These are phyloP conservation scores for Bretschneidera sinensis DNA, from an alignment of 345 rosid species.

Conservation along the genomic window DNA sequence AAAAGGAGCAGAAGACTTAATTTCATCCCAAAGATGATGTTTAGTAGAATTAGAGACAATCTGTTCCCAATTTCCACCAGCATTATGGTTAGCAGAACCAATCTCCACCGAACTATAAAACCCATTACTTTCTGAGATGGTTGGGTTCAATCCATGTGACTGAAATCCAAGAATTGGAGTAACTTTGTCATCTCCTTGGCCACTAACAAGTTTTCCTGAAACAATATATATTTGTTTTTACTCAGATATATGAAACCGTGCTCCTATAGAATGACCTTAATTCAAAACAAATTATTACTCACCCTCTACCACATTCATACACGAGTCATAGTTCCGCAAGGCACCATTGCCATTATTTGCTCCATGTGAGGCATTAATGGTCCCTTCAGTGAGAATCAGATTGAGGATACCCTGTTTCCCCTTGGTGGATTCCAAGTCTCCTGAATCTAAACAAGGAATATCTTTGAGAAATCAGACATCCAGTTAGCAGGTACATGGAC, in stretches of 20 bases:
- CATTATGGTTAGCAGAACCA: slow-evolving; percentile 10
- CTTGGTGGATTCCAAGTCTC: neutral
- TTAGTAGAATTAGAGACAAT: slow-evolving; percentile 17
- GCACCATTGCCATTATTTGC: neutral
- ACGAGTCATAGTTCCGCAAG: neutral
- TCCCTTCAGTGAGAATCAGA: neutral
- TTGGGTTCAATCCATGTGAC: slow-evolving; percentile 7
- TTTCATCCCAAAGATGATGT: slow-evolving; percentile 19
- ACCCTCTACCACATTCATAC: neutral
- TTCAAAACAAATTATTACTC: neutral
- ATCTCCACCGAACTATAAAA: neutral
- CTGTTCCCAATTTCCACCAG: slow-evolving; percentile 20
- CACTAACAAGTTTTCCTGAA: slow-evolving; percentile 19
- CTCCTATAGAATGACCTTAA: neutral
- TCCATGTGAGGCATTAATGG: neutral
- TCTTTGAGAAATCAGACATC: neutral
- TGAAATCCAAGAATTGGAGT: slow-evolving; percentile 18
- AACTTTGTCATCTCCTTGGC: slow-evolving; percentile 5
- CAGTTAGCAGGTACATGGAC: neutral
- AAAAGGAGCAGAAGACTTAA: slow-evolving; percentile 18
- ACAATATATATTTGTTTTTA: neutral
- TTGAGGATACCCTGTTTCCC: neutral
- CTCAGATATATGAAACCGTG: neutral
- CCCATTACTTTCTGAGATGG: slow-evolving; percentile 14
- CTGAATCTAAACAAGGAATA: neutral